phyloP scores from a whole-genome alignment of 2,329 filamentous ascomycete species.

The Lasiodiplodia theobromae region DNA sequence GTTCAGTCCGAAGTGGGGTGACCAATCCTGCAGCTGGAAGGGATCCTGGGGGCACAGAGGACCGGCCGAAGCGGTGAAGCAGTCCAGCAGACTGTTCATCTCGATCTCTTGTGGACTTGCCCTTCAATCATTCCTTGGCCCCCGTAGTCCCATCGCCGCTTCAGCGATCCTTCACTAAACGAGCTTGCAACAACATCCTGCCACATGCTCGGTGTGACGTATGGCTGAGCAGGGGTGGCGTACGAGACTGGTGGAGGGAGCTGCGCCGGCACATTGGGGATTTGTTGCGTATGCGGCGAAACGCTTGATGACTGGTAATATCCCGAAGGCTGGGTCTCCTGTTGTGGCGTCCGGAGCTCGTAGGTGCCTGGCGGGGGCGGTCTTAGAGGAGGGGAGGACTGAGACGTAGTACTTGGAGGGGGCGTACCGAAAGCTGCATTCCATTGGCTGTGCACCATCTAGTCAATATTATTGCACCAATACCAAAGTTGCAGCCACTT shows the following conservation, averaged over 20 bases:
- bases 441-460: slow-evolving; percentile 74
- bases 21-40: slow-evolving; percentile 6
- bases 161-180: slow-evolving; percentile 48
- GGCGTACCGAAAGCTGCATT: slow-evolving; percentile 89
- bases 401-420: slow-evolving; percentile 50
- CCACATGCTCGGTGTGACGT: slow-evolving; percentile 60
- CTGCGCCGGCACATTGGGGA: slow-evolving; percentile 41
- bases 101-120: slow-evolving; percentile 46
- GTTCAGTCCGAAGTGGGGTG: neutral
- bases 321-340: slow-evolving; percentile 42
- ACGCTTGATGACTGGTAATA: slow-evolving; percentile 44
- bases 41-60: neutral
- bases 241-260: slow-evolving; percentile 46
- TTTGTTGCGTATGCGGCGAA: slow-evolving; percentile 43
- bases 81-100: slow-evolving; percentile 49
- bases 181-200: slow-evolving; percentile 56
- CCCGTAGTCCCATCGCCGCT: slow-evolving; percentile 55
- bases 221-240: slow-evolving; percentile 40
- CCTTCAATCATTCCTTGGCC: slow-evolving; percentile 43
- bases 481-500: slow-evolving; percentile 52
- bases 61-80: slow-evolving; percentile 3
- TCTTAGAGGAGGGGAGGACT: slow-evolving; percentile 54
- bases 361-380: slow-evolving; percentile 50
- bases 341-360: slow-evolving; percentile 46
- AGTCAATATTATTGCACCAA: slow-evolving; percentile 27